phyloP scores from a whole-genome alignment of 345 rosid genomes.

The Combretum micranthum region DNA sequence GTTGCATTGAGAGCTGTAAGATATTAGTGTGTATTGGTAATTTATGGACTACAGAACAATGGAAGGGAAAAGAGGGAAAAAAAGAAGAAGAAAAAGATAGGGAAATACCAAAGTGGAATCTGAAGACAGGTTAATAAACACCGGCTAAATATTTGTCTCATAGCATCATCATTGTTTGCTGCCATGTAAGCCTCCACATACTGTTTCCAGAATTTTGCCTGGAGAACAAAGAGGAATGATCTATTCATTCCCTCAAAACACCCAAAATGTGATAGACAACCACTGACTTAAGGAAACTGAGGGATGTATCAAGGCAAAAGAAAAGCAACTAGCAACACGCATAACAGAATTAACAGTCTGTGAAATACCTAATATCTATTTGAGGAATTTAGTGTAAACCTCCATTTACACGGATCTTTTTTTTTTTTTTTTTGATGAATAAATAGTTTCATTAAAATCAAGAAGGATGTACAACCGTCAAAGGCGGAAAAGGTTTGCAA shows the following conservation, averaged over 20 bases:
- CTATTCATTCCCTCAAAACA: not conserved
- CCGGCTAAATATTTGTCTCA: constrained; percentile 87
- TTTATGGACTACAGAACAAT: no score
- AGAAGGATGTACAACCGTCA: no score
- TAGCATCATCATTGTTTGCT: constrained; percentile 78
- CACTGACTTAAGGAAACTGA: not conserved
- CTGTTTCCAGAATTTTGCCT: constrained; percentile 98
- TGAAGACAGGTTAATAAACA: constrained; percentile 90
- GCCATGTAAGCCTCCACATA: constrained; percentile 90
- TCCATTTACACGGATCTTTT: no score
- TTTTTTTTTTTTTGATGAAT: no score
- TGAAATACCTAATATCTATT: no score
- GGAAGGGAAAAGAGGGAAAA: no score
- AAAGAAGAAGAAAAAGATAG: not conserved
- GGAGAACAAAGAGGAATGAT: constrained; percentile 9
- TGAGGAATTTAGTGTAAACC: no score
- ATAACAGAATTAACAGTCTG: no score
- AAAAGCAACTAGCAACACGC: not conserved
- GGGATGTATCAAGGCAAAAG: not conserved
- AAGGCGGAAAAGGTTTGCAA: no score
- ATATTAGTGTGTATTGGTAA: no score
- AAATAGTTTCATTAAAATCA: no score
- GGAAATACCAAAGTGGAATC: constrained; percentile 80
- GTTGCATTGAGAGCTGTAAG: no score
- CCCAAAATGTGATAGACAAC: not conserved